Percentiles rank a stretch among this genome's conserved stretches.
Conservation (phyloP, 2,329 filamentous ascomycete genomes). For the Colletotrichum godetiae region DNA sequence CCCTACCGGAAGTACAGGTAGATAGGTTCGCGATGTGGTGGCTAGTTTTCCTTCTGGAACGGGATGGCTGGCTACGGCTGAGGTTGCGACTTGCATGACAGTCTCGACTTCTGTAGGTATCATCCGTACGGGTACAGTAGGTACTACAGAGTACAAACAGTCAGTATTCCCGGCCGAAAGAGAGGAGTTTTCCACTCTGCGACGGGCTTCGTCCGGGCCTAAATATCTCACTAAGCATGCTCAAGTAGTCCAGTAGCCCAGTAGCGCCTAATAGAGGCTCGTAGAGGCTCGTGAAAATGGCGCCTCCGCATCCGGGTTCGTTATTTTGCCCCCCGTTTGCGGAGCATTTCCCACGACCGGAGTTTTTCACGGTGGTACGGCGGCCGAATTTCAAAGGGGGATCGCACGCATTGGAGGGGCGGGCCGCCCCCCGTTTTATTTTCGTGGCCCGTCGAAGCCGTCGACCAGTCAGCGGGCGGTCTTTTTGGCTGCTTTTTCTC, state of each 20-base stretch:
- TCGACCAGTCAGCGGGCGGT: not conserved
- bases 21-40: not conserved
- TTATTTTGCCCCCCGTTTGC: slow-evolving; percentile 18
- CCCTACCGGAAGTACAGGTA: not conserved
- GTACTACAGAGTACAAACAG: not conserved
- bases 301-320: not conserved
- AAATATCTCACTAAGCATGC: not conserved
- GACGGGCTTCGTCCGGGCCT: not conserved
- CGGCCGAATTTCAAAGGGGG: slow-evolving; percentile 16
- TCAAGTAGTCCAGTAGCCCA: too few species aligned
- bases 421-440: not conserved
- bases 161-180: not conserved
- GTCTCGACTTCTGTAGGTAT: too few species aligned
- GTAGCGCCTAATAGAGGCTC: too few species aligned
- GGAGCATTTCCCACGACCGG: slow-evolving; percentile 16
- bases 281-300: not conserved
- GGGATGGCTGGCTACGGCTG: not conserved
- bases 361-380: slow-evolving; percentile 30
- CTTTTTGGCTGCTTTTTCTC: not conserved
- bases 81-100: too few species aligned
- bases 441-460: not conserved
- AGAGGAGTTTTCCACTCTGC: not conserved
- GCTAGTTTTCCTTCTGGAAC: not conserved
- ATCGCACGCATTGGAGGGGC: not conserved
- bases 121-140: too few species aligned